These are phyloP conservation scores for Friedmanniomyces endolithicus DNA, from an alignment of 495 filamentous ascomycete genomes.

Conservation along the genomic window DNA sequence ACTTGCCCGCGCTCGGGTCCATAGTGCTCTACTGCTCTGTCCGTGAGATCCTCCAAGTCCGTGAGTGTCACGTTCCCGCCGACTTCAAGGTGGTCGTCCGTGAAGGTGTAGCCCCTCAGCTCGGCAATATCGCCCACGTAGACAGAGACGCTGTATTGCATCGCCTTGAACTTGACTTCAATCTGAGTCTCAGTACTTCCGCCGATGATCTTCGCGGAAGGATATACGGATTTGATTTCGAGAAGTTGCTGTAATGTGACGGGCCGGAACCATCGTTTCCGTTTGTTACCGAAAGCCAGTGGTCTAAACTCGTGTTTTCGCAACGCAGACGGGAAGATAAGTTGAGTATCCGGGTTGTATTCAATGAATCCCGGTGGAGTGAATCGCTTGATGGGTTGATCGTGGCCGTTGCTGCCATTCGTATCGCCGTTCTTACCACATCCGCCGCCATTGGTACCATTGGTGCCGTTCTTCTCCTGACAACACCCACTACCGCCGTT, in stretches of 20 bases:
- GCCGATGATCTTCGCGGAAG: conserved; percentile 84
- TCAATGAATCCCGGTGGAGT: conserved; percentile 80
- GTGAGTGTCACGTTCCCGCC: conserved; percentile 88
- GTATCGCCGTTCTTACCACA: conserved; percentile 40
- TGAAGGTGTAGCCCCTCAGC: conserved; percentile 63
- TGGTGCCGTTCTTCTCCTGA: conserved; percentile 46
- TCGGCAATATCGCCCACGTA: conserved; percentile 90
- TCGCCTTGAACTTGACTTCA: conserved; percentile 93
- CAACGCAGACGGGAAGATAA: conserved; percentile 83
- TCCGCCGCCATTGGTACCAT: conserved; percentile 29
- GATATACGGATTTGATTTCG: conserved; percentile 77
- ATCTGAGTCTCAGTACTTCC: conserved; percentile 97
- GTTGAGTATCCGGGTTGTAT: conserved; percentile 81
- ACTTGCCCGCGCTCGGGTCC: conserved; percentile 59
- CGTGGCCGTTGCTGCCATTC: conserved; percentile 34
- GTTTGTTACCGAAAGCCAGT: conserved; percentile 84
- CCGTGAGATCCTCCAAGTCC: conserved; percentile 61
- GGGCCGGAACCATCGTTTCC: conserved; percentile 86
- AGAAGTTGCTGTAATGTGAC: conserved; percentile 77
- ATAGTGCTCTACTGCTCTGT: conserved; percentile 68
- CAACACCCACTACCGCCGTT: conserved; percentile 56
- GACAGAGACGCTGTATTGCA: conserved; percentile 80
- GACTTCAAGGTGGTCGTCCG: conserved; percentile 70
- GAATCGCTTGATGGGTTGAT: conserved; percentile 52
- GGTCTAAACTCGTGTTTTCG: conserved; percentile 71